phyloP scores from a whole-genome alignment of 208 protist genomes.

The Wallacemonas sp. region DNA sequence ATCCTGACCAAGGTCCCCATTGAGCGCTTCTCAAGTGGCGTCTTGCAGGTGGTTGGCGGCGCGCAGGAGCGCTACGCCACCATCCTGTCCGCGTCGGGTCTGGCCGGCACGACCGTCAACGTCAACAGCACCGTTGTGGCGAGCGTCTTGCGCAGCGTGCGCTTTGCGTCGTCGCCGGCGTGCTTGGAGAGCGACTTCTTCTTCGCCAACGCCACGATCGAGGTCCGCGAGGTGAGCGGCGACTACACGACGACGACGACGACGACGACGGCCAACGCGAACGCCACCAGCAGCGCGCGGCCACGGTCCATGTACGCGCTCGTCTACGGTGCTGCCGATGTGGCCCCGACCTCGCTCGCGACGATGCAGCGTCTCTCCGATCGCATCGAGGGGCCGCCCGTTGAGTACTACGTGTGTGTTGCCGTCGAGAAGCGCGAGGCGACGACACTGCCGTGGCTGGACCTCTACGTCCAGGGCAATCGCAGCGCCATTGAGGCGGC shows the following conservation, averaged over 20 bases:
- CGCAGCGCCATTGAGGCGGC: not conserved
- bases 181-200: constrained; percentile 43
- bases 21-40: constrained; percentile 38
- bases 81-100: not conserved
- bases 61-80: not conserved
- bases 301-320: constrained; percentile 23
- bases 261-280: not conserved
- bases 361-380: constrained; percentile 35
- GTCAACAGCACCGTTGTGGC: constrained; percentile 8
- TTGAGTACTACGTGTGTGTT: constrained; percentile 66
- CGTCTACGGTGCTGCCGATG: constrained; percentile 45
- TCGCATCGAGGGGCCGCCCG: constrained; percentile 29
- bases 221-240: constrained; percentile 16
- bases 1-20: constrained; percentile 29
- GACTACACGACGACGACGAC: constrained; percentile 7
- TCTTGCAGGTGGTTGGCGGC: constrained; percentile 39
- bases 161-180: constrained; percentile 46
- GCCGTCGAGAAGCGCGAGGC: constrained; percentile 33
- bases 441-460: not conserved
- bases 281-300: constrained; percentile 1
- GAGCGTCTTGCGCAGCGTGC: constrained; percentile 37
- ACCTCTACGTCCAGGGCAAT: constrained; percentile 12
- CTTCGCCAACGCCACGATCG: constrained; percentile 30
- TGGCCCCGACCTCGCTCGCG: constrained; percentile 21
- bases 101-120: not conserved